These are phyloP conservation scores for Apiospora aurea DNA, from an alignment of 2,329 filamentous ascomycete species.

Conservation along the genomic window DNA sequence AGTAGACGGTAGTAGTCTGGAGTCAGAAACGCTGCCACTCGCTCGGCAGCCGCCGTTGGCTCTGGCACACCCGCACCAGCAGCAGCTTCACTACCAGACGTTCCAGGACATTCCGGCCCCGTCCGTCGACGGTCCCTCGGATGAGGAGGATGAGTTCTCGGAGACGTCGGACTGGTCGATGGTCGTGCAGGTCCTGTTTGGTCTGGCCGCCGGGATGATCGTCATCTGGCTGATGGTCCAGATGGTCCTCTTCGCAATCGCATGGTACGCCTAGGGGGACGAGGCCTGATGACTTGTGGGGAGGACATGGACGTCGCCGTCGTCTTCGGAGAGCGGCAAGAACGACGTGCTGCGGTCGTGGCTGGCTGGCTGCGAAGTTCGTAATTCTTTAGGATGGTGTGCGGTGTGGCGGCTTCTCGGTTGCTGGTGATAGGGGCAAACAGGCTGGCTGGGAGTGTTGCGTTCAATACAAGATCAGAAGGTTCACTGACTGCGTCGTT, in stretches of 20 bases:
- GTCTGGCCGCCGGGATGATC: not conserved
- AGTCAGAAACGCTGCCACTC: not conserved
- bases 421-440: not conserved
- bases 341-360: not conserved
- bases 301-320: not conserved
- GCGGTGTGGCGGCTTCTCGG: not conserved
- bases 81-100: constrained; percentile 23
- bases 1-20: not conserved
- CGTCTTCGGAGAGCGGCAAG: not conserved
- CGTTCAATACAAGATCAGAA: not conserved
- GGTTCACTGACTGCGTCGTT: no score
- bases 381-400: not conserved
- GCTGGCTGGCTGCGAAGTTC: not conserved
- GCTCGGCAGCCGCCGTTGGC: not conserved
- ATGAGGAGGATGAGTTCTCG: constrained; percentile 6
- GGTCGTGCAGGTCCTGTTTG: constrained; percentile 10
- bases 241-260: not conserved
- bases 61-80: constrained; percentile 10
- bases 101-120: constrained; percentile 25
- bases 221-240: constrained; percentile 6
- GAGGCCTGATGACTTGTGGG: constrained; percentile 5
- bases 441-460: not conserved
- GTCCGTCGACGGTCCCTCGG: not conserved
- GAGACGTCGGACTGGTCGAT: not conserved
- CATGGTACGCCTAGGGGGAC: not conserved